phyloP scores from a whole-genome alignment of 2,329 filamentous ascomycete genomes.

The Fusarium sp. region DNA sequence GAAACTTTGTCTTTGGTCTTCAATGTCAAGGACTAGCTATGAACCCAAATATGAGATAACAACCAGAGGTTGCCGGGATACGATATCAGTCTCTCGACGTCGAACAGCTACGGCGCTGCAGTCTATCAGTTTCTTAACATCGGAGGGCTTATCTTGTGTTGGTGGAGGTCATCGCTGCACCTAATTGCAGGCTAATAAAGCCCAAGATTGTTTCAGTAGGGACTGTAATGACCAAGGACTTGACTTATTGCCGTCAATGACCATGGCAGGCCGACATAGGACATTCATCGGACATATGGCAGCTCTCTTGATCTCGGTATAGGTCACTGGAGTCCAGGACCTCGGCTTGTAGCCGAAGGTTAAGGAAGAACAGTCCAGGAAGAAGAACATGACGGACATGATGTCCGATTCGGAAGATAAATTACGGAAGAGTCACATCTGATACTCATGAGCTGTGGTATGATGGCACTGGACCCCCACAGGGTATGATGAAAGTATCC shows the following conservation, averaged over 20 bases:
- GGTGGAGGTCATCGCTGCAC: background rate
- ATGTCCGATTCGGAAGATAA: conserved; percentile 13
- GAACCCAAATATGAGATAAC: background rate
- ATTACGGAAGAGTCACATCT: background rate
- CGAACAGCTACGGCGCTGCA: background rate
- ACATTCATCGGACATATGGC: conserved; percentile 20
- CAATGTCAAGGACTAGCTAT: background rate
- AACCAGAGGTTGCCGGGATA: background rate
- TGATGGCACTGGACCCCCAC: background rate
- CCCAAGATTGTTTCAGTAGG: background rate
- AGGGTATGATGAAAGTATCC: background rate
- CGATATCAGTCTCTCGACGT: background rate
- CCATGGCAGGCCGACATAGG: background rate
- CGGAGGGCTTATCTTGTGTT: background rate
- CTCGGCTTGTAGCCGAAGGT: conserved; percentile 29
- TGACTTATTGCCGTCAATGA: background rate
- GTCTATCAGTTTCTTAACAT: background rate
- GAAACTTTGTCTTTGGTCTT: background rate
- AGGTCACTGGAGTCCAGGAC: background rate
- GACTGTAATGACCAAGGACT: background rate
- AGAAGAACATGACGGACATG: background rate
- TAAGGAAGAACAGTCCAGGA: background rate
- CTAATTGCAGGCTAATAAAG: background rate
- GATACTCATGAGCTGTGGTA: background rate
- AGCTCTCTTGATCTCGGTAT: conserved; percentile 1